phyloP scores from a whole-genome alignment of 106 monocot species.

The Apostasia shenzhenica region DNA sequence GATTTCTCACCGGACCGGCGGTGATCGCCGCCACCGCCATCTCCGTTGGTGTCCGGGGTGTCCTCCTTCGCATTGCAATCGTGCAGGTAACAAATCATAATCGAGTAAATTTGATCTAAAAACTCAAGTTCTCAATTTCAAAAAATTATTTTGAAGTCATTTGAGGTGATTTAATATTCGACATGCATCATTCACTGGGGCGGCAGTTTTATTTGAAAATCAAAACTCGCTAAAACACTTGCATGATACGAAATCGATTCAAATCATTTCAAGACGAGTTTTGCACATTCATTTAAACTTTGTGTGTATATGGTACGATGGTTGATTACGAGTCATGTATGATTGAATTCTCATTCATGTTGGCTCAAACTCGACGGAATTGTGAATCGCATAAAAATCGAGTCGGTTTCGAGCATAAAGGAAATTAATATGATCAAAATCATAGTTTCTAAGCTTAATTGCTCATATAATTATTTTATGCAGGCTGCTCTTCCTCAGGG shows the following conservation, averaged over 20 bases:
- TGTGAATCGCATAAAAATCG: background rate
- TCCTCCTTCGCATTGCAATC: conserved; percentile 72
- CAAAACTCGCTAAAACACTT: no score
- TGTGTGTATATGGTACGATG: background rate
- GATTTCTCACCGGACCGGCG: conserved; percentile 80
- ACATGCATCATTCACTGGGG: background rate
- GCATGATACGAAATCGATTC: background rate
- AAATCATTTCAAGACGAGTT: background rate
- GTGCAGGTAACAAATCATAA: conserved; percentile 45
- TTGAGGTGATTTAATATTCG: background rate
- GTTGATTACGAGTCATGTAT: background rate
- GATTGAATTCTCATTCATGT: background rate
- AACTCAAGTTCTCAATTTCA: background rate
- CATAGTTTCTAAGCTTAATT: background rate
- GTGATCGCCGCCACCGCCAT: conserved; percentile 73
- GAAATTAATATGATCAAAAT: no score
- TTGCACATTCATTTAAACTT: background rate
- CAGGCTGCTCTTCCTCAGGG: conserved; percentile 91
- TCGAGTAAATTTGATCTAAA: background rate
- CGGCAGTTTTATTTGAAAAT: no score
- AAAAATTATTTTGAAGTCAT: background rate
- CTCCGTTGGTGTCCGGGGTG: conserved; percentile 67
- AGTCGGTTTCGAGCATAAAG: background rate
- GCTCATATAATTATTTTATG: background rate
- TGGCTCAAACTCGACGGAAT: background rate